Evolutionary conservation across 169 alveolate species (phyloP).

Genomic region (Cryptosporidium meleagridis): DNA sequence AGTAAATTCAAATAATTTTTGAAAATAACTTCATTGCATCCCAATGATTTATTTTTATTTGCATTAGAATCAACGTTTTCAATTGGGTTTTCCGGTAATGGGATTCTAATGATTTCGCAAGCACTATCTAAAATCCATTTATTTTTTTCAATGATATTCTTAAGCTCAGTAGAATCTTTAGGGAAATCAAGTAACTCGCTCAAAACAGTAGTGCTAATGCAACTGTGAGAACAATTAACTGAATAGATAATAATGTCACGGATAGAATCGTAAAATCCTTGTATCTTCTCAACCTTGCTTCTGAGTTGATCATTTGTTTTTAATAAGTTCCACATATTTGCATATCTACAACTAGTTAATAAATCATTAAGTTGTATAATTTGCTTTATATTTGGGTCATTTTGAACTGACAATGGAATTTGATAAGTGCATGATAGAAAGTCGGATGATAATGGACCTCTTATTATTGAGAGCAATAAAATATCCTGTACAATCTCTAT

Average conservation of each 20-base stretch:
- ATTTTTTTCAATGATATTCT: slow-evolving; percentile 30
- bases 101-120: slow-evolving; percentile 44
- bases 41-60: slow-evolving; percentile 35
- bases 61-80: slow-evolving; percentile 23
- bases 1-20: slow-evolving; percentile 32
- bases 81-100: slow-evolving; percentile 18
- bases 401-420: slow-evolving; percentile 42
- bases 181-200: slow-evolving; percentile 55
- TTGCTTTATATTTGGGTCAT: slow-evolving; percentile 16
- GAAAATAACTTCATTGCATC: slow-evolving; percentile 18
- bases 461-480: slow-evolving; percentile 42
- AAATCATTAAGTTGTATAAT: slow-evolving; percentile 46
- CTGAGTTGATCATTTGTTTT: slow-evolving; percentile 15
- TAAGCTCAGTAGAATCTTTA: slow-evolving; percentile 33
- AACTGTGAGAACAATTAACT: slow-evolving; percentile 54
- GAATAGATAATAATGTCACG: slow-evolving; percentile 39
- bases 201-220: slow-evolving; percentile 41
- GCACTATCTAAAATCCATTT: slow-evolving; percentile 45
- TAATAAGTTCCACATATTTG: slow-evolving; percentile 37
- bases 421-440: slow-evolving; percentile 62
- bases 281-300: slow-evolving; percentile 16
- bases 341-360: slow-evolving; percentile 37
- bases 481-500: slow-evolving; percentile 63
- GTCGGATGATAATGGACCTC: slow-evolving; percentile 63
- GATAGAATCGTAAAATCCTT: slow-evolving; percentile 29